Evolutionary conservation across 225 moss, liverwort and hornwort species (phyloP), one percentile per base, ranked within the genome.

Genomic region (Marchantia polymorpha): DNA sequence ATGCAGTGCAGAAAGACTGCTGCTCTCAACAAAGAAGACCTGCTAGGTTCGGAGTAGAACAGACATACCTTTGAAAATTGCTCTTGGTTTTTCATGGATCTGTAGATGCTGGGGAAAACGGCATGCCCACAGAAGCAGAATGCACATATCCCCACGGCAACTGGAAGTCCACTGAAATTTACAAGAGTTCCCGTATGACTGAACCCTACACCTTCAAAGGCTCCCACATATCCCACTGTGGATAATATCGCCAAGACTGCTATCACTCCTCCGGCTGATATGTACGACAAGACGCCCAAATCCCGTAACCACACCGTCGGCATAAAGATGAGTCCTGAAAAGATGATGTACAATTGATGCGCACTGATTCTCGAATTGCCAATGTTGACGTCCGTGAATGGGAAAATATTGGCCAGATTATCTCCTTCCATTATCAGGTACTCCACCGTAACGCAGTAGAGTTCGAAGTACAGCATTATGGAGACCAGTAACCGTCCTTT

Each of bases 111-210:
- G 73, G 96, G 96, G 69, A 93, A 94, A 61, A 97, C 96, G 10
- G 93, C 93, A 78, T 97, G 96, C 0, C 94, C 96, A 70, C 96
- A 94, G 74, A 89, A 97, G 88, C 96, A 97, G 80, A 97, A 97
- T 46, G 93, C 92, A 69, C 83, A 97, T 46, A 97, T 87, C 17
- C 96, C 96, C 14, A 91, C 91, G 19, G 93, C 90, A 31, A 89
- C 92, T 2, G 94, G 96, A 20, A 94, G 80, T 3, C 94, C 96
- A 53, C 84, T 83, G 59, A 83, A 63, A 76, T 93, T 84, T 23
- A 97, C 50, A 3, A 97, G 75, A 49, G 85, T 75, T 20, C 94
- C 93, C 46, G 50, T 88, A 22, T 90, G 88, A 67, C 91, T 92
- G 77, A 97, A 97, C 3, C 96, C 96, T 25, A 97, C 91, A 10